Base-by-base conservation (phyloP, 2,329 filamentous ascomycete species). In the Chrysosphaeria jannelii region DNA sequence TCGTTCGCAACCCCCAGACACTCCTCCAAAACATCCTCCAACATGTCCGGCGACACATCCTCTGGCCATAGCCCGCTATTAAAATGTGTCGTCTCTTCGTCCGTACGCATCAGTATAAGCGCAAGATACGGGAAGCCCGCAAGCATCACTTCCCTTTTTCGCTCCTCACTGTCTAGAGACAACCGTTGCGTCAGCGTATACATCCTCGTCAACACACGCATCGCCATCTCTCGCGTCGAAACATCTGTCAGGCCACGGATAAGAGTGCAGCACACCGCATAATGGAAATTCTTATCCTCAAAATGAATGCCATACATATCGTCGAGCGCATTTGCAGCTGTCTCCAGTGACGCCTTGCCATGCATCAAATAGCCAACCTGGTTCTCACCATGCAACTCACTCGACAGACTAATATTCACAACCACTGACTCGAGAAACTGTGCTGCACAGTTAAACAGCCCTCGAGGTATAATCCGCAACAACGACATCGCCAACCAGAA, bases 401-500 rank as follows among this genome's bases (percentile, higher is more conserved):
- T 53, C 2, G 57, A 54, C 2, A 56, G 57, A 27, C 56, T 56
- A 28, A 70, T 64, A 29, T 69, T 69, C 21, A 50, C 52, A 20
- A 70, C 36, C 2, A 69, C 57, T 3, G 64, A 54, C 33, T 69
- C 62, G 2, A 71, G 45, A 26, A 71, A 64, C 14, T 55, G 48
- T 1, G 62, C 62, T 4, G 63, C 54, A 35, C 58, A 66, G 37
- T 66, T 69, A 42, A 69, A 70, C 2, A 70, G 47, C 19, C 42
- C 45, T 5, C 54, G 45, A 4, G 65, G 64, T 10, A 68, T 59
- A 3, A 70, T 50, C 6, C 65, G 53, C 13, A 70, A 47, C 1
- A 71, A 46, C 3, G 63, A 67, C 31, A 70, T 57, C 7, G 62
- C 63, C 16, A 71, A 46, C 65, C 65, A 71, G 37, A 71, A 71